Evolutionary conservation across 1,284 basidiomycete species (phyloP).

Genomic region (Rhizoctonia solani): DNA sequence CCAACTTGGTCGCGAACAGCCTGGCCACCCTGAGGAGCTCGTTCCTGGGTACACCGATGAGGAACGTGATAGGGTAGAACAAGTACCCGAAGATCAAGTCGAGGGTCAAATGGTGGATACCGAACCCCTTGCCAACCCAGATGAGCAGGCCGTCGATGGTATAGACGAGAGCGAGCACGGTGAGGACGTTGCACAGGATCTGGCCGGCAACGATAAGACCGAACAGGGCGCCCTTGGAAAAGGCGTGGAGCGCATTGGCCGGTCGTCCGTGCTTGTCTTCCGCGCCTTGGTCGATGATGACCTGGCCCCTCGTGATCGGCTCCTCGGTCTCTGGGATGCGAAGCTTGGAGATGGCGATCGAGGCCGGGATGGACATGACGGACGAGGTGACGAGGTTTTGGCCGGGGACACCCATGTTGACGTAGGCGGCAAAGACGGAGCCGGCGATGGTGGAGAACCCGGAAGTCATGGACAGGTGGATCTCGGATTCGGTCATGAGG

Average conservation of each 20-base stretch:
- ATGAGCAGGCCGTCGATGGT: conserved; percentile 84
- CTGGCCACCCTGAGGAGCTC: conserved; percentile 78
- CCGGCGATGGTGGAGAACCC: conserved; percentile 91
- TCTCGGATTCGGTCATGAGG: conserved; percentile 85
- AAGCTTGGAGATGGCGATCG: conserved; percentile 88
- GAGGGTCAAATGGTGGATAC: conserved; percentile 79
- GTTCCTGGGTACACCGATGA: conserved; percentile 67
- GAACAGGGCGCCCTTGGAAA: conserved; percentile 84
- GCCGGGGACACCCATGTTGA: conserved; percentile 78
- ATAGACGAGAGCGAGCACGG: conserved; percentile 78
- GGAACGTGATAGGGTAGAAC: conserved; percentile 85
- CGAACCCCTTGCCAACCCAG: conserved; percentile 87
- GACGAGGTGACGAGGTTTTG: conserved; percentile 82
- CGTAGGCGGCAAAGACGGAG: conserved; percentile 84
- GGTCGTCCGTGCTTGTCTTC: conserved; percentile 57
- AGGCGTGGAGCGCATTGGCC: conserved; percentile 84
- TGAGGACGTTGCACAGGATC: conserved; percentile 82
- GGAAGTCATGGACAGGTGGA: conserved; percentile 88
- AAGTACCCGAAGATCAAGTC: conserved; percentile 85
- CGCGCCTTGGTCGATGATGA: conserved; percentile 77
- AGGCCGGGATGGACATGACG: conserved; percentile 93
- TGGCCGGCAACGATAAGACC: conserved; percentile 85
- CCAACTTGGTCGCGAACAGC: conserved; percentile 83
- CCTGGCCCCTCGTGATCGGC: conserved; percentile 79
- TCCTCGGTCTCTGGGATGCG: conserved; percentile 82